phyloP scores from a whole-genome alignment of 2,329 filamentous ascomycete species.

The Diaporthe sp. region DNA sequence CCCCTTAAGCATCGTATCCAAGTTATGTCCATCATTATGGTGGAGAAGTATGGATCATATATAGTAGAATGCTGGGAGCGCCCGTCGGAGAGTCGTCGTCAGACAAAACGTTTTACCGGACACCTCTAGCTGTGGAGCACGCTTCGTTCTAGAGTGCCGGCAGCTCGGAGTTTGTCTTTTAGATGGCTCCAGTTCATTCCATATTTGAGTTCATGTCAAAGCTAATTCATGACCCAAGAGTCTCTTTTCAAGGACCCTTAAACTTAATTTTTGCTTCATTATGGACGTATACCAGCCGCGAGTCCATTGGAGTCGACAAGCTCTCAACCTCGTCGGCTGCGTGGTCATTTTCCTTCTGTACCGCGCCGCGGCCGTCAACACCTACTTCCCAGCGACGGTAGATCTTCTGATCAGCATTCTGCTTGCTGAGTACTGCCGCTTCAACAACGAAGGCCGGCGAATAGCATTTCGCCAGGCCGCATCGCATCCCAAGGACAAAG shows the following conservation, averaged over 20 bases:
- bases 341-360: conserved; percentile 46
- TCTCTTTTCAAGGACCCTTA: neutral
- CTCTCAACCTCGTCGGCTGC: conserved; percentile 49
- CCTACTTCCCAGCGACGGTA: conserved; percentile 46
- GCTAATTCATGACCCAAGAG: neutral
- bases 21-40: neutral
- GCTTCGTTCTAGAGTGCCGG: no score
- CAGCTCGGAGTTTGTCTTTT: neutral
- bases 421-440: conserved; percentile 48
- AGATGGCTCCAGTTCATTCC: neutral
- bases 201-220: conserved; percentile 3
- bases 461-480: conserved; percentile 38
- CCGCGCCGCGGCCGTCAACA: conserved; percentile 45
- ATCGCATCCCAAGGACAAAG: conserved; percentile 17
- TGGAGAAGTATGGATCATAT: neutral
- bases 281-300: conserved; percentile 4
- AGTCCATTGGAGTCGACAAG: conserved; percentile 42
- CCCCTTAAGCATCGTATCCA: neutral
- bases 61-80: neutral
- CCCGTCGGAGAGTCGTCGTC: neutral
- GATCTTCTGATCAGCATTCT: conserved; percentile 49
- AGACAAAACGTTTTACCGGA: neutral
- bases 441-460: conserved; percentile 46
- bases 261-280: neutral
- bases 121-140: neutral